phyloP scores from a whole-genome alignment of 345 rosid species.

The Acer campestre region DNA sequence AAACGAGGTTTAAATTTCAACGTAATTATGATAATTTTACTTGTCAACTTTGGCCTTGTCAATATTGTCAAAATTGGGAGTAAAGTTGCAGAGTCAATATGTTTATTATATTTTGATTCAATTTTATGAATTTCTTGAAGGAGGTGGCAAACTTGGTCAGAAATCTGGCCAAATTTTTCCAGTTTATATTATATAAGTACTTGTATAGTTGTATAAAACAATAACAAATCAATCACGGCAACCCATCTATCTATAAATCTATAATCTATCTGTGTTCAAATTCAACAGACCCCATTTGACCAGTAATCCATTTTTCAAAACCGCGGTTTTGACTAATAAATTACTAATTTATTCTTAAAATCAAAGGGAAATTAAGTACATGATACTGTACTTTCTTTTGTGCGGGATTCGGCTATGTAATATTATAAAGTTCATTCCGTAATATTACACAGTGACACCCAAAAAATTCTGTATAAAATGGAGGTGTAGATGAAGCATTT shows the following conservation, averaged over 20 bases:
- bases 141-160: neutral
- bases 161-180: neutral
- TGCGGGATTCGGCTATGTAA: too few relatives aligned
- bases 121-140: neutral
- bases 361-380: neutral
- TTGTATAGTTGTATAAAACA: neutral
- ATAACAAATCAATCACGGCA: conserved; percentile 9
- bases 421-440: too few relatives aligned
- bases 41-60: conserved; percentile 14
- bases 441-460: too few relatives aligned
- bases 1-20: neutral
- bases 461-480: too few relatives aligned
- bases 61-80: neutral
- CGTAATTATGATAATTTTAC: neutral
- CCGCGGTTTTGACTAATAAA: neutral
- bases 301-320: neutral
- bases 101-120: neutral
- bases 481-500: too few relatives aligned
- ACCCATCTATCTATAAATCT: neutral
- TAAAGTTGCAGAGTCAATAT: neutral
- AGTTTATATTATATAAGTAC: neutral
- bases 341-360: neutral
- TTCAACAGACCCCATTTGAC: neutral
- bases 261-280: neutral
- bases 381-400: too few relatives aligned